Base-by-base conservation (phyloP, 306 rosid species). In the Vigna unguiculata region DNA sequence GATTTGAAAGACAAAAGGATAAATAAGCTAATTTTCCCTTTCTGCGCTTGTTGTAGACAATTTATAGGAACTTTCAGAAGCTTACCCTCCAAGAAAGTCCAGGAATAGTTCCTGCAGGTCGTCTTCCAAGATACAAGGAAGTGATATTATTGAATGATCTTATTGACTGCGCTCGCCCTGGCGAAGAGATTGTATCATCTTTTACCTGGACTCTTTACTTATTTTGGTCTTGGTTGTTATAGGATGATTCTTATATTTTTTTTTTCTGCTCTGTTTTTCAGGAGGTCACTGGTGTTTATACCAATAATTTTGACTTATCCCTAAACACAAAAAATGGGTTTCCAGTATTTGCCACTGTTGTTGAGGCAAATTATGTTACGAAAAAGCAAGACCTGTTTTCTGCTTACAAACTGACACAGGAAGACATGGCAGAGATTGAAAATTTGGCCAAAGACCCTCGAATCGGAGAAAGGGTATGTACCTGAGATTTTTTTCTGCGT, bases 21-120 rank as follows among this genome's bases (percentile, higher is more conserved):
- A 69, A 49, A 7, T 54, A 6, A 60, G 65, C 68, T 76, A 15
- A 17, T 13, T 6, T 74, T 81, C 32, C 46, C 14, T 15, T 59
- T 74, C 13, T 22, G 13, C 78, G 46, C 81, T 74, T 84, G 76
- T 83, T 84, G 78, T 84, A 94, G 98, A 95, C 99, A 48, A 78
- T 95, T 77, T 95, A 95, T 77, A 86, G 99, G 90, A 95, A 95
- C 58, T 95, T 92, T 81, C 99, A 95, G 78, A 95, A 92, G 90
- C 97, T 95, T 64, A 85, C 96, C 2, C 99, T 95, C 64, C 99
- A 95, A 86, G 99, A 95, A 76, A 95, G 99, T 87, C 99, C 99
- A 7, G 99, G 99, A 75, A 95, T 90, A 80, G 99, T 95, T 80
- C 99, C 97, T 32, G 97, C 99, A 3, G 99, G 97, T 74, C 93